Conservation (phyloP, 1,139 yeast species). For the Candida tunisiensis region DNA sequence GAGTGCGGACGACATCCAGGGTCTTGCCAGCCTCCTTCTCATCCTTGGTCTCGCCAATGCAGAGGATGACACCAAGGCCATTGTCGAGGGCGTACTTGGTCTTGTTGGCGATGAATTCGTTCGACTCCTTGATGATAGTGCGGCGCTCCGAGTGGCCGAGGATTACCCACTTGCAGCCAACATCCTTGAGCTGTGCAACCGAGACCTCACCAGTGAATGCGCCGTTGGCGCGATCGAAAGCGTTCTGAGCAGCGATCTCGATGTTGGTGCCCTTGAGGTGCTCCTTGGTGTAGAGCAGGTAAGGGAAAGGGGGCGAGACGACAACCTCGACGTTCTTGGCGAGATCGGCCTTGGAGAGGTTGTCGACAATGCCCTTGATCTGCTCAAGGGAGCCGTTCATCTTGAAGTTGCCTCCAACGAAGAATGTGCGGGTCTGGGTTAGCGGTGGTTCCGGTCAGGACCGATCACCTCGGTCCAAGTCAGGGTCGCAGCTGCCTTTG, state of each 20-base stretch:
- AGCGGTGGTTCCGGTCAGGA: not conserved
- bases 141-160: slow-evolving; percentile 99
- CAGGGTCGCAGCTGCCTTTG: slow-evolving; percentile 1
- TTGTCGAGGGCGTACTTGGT: slow-evolving; percentile 83
- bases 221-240: slow-evolving; percentile 76
- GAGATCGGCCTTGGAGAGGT: slow-evolving; percentile 62
- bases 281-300: slow-evolving; percentile 61
- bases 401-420: slow-evolving; percentile 94
- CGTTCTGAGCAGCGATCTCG: slow-evolving; percentile 78
- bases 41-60: slow-evolving; percentile 95
- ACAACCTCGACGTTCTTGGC: slow-evolving; percentile 77
- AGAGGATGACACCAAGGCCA: slow-evolving; percentile 80
- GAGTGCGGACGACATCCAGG: slow-evolving; percentile 74
- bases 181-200: slow-evolving; percentile 75
- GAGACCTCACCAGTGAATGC: slow-evolving; percentile 98
- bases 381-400: slow-evolving; percentile 92
- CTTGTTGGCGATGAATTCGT: slow-evolving; percentile 87
- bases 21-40: slow-evolving; percentile 86
- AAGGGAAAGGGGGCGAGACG: slow-evolving; percentile 91
- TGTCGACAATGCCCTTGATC: slow-evolving; percentile 66
- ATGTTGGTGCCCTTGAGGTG: slow-evolving; percentile 56
- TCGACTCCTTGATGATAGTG: slow-evolving; percentile 77
- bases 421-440: slow-evolving; percentile 52
- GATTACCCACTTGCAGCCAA: slow-evolving; percentile 89
- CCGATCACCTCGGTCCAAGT: not conserved